phyloP scores from a whole-genome alignment of 164 flowering plant genomes.

The Dillenia suffruticosa region DNA sequence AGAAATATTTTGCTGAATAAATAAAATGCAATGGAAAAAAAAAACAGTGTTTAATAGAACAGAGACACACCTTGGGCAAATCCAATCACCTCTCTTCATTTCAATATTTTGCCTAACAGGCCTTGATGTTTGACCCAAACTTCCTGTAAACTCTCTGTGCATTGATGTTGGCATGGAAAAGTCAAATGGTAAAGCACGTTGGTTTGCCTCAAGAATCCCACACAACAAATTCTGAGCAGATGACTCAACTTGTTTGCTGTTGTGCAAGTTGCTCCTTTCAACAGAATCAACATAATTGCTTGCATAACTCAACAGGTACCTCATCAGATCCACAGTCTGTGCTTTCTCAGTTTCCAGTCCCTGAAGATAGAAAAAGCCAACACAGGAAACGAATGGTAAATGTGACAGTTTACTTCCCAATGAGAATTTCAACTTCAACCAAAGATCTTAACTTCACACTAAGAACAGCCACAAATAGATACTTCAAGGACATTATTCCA shows the following conservation, averaged over 20 bases:
- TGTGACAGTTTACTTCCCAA: no score
- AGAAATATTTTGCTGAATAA: neutral
- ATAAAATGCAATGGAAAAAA: neutral
- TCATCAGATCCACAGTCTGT: slow-evolving; percentile 66
- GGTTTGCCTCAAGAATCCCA: slow-evolving; percentile 41
- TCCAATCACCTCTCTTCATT: slow-evolving; percentile 90
- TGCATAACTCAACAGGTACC: slow-evolving; percentile 64
- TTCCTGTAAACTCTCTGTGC: slow-evolving; percentile 32
- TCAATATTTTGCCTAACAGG: slow-evolving; percentile 43
- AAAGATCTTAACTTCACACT: no score
- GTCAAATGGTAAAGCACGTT: slow-evolving; percentile 13
- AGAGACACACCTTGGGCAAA: slow-evolving; percentile 60
- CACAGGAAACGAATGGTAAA: no score
- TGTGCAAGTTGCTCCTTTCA: slow-evolving; percentile 21
- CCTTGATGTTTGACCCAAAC: slow-evolving; percentile 30
- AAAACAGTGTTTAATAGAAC: neutral
- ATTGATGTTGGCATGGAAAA: slow-evolving; percentile 26
- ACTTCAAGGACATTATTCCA: no score
- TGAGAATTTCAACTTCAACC: no score
- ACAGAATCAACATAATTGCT: slow-evolving; percentile 31
- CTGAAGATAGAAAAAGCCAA: slow-evolving; percentile 22
- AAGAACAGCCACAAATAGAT: no score
- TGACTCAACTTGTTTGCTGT: slow-evolving; percentile 49
- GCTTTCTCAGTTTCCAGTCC: slow-evolving; percentile 42
- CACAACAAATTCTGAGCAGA: slow-evolving; percentile 65